Base-by-base conservation (phyloP, 2,329 filamentous ascomycete species). In the Fusarium marasasianum region DNA sequence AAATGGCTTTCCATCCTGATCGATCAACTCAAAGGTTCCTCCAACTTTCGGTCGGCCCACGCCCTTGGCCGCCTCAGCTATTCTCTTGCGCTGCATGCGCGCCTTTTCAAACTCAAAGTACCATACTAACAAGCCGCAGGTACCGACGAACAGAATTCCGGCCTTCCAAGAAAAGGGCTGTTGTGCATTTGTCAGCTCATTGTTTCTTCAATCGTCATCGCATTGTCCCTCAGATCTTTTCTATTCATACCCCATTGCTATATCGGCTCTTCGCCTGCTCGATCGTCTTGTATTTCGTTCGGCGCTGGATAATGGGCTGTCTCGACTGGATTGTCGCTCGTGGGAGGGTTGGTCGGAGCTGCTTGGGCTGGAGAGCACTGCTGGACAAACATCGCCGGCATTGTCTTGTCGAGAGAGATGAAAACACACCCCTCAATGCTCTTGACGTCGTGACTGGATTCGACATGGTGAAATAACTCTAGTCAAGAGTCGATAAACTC, bases 71-170 rank as follows among this genome's bases (percentile, higher is more conserved):
- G 96, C 93, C 81, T 98, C 95, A 13, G 95, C 95, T 76, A 98
- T 90, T 64, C 95, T 90, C 86, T 95, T 93, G 72, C 95, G 90
- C 81, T 96, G 92, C 91, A 99, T 92, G 79, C 96, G 92, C 78
- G 91, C 91, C 87, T 98, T 98, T 83, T 99, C 96, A 78, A 91
- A 91, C 79, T 95, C 94, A 84, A 99, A 98, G 82, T 98, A 99
- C 84, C 94, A 90, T 69, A 95, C 91, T 79, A 99, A 87, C 35
- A 91, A 92, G 18, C 86, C 91, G 77, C 94, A 95, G 6, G 95
- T 93, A 53, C 89, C 81, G 74, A 98, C 87, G 85, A 99, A 98
- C 73, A 99, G 88, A 57, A 95, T 77, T 24, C 94, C 96, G 38
- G 96, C 93, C 84, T 94, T 96, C 91, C 94, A 95, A 61, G 95